Percentiles rank a stretch among this genome's conserved stretches.
These are phyloP conservation scores for Tillandsia leiboldiana DNA, from an alignment of 176 grass and related monocot species.

Conservation along the genomic window DNA sequence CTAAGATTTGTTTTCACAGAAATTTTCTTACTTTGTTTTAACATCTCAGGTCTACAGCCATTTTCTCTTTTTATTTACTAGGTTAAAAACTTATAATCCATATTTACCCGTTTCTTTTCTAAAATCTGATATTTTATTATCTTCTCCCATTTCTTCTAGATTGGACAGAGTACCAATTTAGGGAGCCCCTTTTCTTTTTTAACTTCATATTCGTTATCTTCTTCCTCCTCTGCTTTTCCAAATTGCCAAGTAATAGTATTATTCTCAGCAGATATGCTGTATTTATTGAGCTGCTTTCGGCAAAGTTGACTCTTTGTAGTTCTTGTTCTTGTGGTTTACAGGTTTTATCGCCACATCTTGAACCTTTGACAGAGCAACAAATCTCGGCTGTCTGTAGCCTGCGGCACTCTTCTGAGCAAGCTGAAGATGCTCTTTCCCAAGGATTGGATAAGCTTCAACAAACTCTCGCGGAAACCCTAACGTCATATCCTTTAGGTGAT, in stretches of 20 bases:
- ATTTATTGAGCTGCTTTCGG: no score
- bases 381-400: slow-evolving; percentile 14
- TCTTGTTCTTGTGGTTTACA: slow-evolving; percentile 20
- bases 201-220: not conserved
- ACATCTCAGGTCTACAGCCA: not conserved
- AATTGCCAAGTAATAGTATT: not conserved
- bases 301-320: no score
- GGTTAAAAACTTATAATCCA: not conserved
- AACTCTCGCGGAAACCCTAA: slow-evolving; percentile 58
- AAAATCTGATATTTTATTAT: not conserved
- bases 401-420: slow-evolving; percentile 52
- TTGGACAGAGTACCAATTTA: not conserved
- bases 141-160: not conserved
- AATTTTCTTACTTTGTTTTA: not conserved
- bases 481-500: slow-evolving; percentile 25
- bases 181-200: not conserved
- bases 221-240: not conserved
- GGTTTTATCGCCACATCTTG: slow-evolving; percentile 65
- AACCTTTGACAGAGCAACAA: slow-evolving; percentile 59
- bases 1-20: not conserved
- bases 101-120: not conserved
- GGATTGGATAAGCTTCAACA: slow-evolving; percentile 93
- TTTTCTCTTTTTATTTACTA: no score
- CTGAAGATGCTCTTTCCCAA: slow-evolving; percentile 72
- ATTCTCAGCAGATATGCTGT: no score